Conservation (phyloP, 768 basidiomycete species). For the Trametes elegans region DNA sequence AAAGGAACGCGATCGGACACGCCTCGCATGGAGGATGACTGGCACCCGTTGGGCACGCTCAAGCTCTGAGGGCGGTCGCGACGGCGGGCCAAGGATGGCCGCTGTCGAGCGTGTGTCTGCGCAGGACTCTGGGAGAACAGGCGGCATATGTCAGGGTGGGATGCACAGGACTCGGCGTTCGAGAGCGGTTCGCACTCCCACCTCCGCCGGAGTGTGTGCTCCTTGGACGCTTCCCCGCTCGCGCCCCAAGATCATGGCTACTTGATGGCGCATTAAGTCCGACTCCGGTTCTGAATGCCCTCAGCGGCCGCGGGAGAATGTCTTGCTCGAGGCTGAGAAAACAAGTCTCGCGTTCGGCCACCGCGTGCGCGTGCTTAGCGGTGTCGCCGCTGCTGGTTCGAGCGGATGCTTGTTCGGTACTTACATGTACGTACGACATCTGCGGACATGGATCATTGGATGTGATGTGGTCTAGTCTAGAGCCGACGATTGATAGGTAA, state of each 20-base stretch:
- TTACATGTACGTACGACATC: too few species aligned
- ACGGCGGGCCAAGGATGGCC: not conserved
- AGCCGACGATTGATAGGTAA: too few species aligned
- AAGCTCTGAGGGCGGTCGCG: not conserved
- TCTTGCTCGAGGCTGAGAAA: too few species aligned
- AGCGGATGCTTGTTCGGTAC: too few species aligned
- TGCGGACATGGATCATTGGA: too few species aligned
- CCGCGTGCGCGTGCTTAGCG: too few species aligned
- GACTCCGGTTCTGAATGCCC: not conserved
- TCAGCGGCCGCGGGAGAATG: not conserved
- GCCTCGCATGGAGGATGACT: constrained; percentile 4
- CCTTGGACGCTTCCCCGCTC: not conserved
- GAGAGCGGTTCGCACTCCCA: not conserved
- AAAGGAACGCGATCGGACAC: not conserved
- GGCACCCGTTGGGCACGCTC: not conserved
- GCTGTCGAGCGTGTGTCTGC: not conserved
- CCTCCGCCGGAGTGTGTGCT: not conserved
- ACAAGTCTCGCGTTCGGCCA: too few species aligned
- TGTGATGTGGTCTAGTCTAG: too few species aligned
- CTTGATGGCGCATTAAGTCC: constrained; percentile 3
- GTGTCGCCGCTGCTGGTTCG: too few species aligned
- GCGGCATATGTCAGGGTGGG: not conserved
- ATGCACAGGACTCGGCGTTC: not conserved
- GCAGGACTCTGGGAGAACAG: not conserved
- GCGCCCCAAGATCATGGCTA: constrained; percentile 5